A percentile compares a stretch with the other conserved stretches of the same genome.
These are phyloP conservation scores for Penicillium thymicola DNA, from an alignment of 2,329 filamentous ascomycete species.

Conservation along the genomic window DNA sequence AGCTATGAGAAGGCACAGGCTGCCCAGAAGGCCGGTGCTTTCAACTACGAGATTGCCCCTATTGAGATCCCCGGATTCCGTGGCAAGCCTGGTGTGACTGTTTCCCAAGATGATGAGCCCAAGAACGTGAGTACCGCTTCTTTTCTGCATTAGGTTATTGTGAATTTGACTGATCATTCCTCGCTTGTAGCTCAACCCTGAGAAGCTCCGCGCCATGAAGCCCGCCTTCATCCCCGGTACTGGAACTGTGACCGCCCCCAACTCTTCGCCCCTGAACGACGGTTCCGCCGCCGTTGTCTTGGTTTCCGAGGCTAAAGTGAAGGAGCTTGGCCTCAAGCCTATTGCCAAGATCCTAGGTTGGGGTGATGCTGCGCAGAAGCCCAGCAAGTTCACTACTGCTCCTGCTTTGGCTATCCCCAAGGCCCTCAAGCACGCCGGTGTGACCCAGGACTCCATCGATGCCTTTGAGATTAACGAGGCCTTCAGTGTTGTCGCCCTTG, in stretches of 20 bases:
- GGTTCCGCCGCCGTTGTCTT: constrained; percentile 90
- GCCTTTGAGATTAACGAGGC: constrained; percentile 99
- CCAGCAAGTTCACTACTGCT: constrained; percentile 92
- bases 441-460: constrained; percentile 74
- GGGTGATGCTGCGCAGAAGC: constrained; percentile 88
- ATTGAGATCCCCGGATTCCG: constrained; percentile 83
- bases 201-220: constrained; percentile 81
- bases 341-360: constrained; percentile 96
- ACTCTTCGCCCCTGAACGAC: constrained; percentile 94
- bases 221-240: constrained; percentile 71
- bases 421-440: constrained; percentile 88
- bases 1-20: constrained; percentile 92
- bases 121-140: constrained; percentile 64
- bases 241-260: constrained; percentile 91
- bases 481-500: constrained; percentile 92
- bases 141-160: not conserved
- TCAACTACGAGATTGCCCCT: constrained; percentile 82
- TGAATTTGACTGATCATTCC: not conserved
- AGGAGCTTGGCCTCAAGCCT: constrained; percentile 86
- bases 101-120: constrained; percentile 89
- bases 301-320: constrained; percentile 89
- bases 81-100: constrained; percentile 77
- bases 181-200: constrained; percentile 60
- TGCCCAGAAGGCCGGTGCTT: constrained; percentile 75
- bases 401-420: constrained; percentile 94